Conservation (phyloP, 768 basidiomycete species). For the Mycena metata region DNA sequence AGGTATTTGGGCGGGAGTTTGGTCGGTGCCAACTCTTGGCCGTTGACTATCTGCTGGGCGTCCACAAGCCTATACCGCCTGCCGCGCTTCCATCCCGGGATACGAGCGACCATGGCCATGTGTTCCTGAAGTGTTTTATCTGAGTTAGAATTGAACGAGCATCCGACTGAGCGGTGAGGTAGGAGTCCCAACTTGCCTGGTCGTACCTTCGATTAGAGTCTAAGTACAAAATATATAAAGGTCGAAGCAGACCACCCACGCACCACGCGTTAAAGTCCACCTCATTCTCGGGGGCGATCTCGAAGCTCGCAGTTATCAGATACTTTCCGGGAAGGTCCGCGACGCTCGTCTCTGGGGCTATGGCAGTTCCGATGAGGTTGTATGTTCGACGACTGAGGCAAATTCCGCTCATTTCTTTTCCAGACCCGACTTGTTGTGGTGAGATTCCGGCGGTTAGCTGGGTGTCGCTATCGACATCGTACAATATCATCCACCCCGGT, state of each 20-base stretch:
- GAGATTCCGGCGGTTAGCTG: slow-evolving; percentile 16
- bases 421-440: neutral
- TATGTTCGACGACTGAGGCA: slow-evolving; percentile 46
- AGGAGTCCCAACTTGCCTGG: slow-evolving; percentile 20
- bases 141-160: too few species aligned
- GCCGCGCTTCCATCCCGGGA: slow-evolving; percentile 49
- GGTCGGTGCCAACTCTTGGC: slow-evolving; percentile 5
- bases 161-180: too few species aligned
- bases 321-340: slow-evolving; percentile 40
- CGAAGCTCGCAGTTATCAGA: slow-evolving; percentile 41
- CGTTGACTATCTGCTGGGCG: slow-evolving; percentile 33
- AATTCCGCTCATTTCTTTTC: slow-evolving; percentile 34
- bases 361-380: slow-evolving; percentile 35
- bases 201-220: slow-evolving; percentile 40
- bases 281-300: slow-evolving; percentile 41
- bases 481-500: slow-evolving; percentile 45
- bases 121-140: slow-evolving; percentile 40
- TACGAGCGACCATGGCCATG: slow-evolving; percentile 43
- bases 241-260: neutral
- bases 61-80: slow-evolving; percentile 48
- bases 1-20: slow-evolving; percentile 45
- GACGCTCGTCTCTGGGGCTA: slow-evolving; percentile 23
- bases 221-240: neutral
- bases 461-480: slow-evolving; percentile 45
- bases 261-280: slow-evolving; percentile 51